These are phyloP conservation scores for Debaryomyces robertsiae DNA, from an alignment of 1,139 yeast genomes.

Conservation along the genomic window DNA sequence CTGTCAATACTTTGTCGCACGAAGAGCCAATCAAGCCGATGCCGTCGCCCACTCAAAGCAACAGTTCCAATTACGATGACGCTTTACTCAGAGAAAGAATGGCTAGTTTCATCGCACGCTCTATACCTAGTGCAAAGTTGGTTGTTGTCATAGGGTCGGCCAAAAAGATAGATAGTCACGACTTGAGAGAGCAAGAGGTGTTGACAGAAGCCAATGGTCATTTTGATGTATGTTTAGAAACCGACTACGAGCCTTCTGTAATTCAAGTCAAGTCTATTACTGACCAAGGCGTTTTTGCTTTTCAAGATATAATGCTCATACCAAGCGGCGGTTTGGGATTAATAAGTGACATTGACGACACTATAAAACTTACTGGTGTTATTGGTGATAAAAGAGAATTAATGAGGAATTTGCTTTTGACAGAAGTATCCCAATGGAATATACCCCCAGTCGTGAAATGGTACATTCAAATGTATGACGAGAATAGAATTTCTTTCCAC, in stretches of 20 bases:
- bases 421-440: slow-evolving; percentile 63
- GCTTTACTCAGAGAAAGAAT: slow-evolving; percentile 56
- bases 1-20: slow-evolving; percentile 13
- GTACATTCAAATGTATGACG: slow-evolving; percentile 50
- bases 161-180: slow-evolving; percentile 20
- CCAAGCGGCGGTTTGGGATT: slow-evolving; percentile 62
- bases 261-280: slow-evolving; percentile 43
- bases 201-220: slow-evolving; percentile 64
- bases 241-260: slow-evolving; percentile 57
- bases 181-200: slow-evolving; percentile 27
- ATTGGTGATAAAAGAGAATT: slow-evolving; percentile 83
- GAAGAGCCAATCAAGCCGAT: slow-evolving; percentile 10
- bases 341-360: slow-evolving; percentile 93
- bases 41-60: slow-evolving; percentile 10
- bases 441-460: slow-evolving; percentile 76
- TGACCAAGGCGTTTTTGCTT: slow-evolving; percentile 49
- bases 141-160: slow-evolving; percentile 54
- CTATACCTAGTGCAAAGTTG: slow-evolving; percentile 57
- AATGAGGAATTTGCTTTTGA: slow-evolving; percentile 73
- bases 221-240: slow-evolving; percentile 50
- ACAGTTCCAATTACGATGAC: slow-evolving; percentile 22
- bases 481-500: slow-evolving; percentile 61
- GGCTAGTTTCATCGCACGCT: slow-evolving; percentile 60
- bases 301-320: slow-evolving; percentile 47
- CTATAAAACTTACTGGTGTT: slow-evolving; percentile 87